phyloP scores from a whole-genome alignment of 176 grass and related monocot species.

The Coix lacrymajobi region DNA sequence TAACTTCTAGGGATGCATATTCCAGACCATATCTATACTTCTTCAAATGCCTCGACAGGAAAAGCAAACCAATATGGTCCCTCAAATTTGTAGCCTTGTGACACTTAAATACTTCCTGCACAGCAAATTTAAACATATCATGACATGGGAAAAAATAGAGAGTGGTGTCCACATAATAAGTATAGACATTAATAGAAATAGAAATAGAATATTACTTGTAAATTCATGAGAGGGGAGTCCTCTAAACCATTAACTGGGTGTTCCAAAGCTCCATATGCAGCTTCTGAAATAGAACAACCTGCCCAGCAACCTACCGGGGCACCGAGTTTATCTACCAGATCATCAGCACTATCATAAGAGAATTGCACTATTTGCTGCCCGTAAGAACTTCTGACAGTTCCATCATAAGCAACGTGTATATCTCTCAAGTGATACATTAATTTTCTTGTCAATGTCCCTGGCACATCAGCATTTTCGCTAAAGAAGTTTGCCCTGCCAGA shows the following conservation, averaged over 20 bases:
- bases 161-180: not conserved
- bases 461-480: conserved; percentile 78
- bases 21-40: conserved; percentile 86
- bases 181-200: not conserved
- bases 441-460: conserved; percentile 71
- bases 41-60: conserved; percentile 53
- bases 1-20: conserved; percentile 79
- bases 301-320: conserved; percentile 87
- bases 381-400: conserved; percentile 75
- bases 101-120: conserved; percentile 83
- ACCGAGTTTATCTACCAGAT: conserved; percentile 36
- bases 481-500: conserved; percentile 77
- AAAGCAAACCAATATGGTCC: conserved; percentile 55
- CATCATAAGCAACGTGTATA: conserved; percentile 83
- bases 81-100: conserved; percentile 46
- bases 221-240: conserved; percentile 68
- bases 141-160: not conserved
- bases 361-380: conserved; percentile 76
- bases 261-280: conserved; percentile 94
- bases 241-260: conserved; percentile 72
- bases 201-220: conserved; percentile 53
- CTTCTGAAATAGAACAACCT: conserved; percentile 85
- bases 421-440: conserved; percentile 89
- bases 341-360: conserved; percentile 52
- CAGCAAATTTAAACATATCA: conserved; percentile 16